phyloP scores from a whole-genome alignment of 495 filamentous ascomycete genomes.

The Amniculicola lignicola region DNA sequence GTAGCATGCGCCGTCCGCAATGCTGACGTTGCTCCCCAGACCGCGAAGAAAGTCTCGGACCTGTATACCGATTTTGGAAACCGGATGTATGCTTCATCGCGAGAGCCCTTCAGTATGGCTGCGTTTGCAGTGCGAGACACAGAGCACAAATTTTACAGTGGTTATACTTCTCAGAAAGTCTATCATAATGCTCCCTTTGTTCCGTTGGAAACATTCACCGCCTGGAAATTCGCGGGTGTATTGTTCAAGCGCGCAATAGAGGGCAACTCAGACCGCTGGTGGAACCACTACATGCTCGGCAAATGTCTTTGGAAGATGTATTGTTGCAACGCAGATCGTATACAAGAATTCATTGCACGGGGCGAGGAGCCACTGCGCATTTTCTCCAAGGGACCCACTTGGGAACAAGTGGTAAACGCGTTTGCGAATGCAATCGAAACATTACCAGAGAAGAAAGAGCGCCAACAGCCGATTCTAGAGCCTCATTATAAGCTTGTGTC shows the following conservation, averaged over 20 bases:
- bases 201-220: slow-evolving; percentile 69
- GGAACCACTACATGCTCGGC: slow-evolving; percentile 84
- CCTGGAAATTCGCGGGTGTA: slow-evolving; percentile 79
- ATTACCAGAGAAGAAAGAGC: slow-evolving; percentile 77
- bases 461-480: slow-evolving; percentile 81
- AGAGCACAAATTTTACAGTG: slow-evolving; percentile 68
- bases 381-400: slow-evolving; percentile 35
- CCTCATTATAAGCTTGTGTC: slow-evolving; percentile 95
- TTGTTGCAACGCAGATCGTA: slow-evolving; percentile 49
- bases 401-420: slow-evolving; percentile 63
- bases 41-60: slow-evolving; percentile 66
- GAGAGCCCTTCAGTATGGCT: slow-evolving; percentile 85
- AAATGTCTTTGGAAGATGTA: slow-evolving; percentile 98
- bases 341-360: not conserved
- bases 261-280: slow-evolving; percentile 78
- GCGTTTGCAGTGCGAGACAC: slow-evolving; percentile 55
- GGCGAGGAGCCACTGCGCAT: not conserved
- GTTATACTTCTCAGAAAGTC: slow-evolving; percentile 56
- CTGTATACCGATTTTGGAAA: slow-evolving; percentile 88
- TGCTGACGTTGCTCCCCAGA: slow-evolving; percentile 61
- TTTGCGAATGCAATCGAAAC: slow-evolving; percentile 71
- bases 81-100: slow-evolving; percentile 84
- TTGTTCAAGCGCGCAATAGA: slow-evolving; percentile 74
- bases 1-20: slow-evolving; percentile 66
- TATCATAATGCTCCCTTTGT: slow-evolving; percentile 70